These are phyloP conservation scores for Naganishia vishniacii DNA, from an alignment of 768 basidiomycete genomes.

Conservation along the genomic window DNA sequence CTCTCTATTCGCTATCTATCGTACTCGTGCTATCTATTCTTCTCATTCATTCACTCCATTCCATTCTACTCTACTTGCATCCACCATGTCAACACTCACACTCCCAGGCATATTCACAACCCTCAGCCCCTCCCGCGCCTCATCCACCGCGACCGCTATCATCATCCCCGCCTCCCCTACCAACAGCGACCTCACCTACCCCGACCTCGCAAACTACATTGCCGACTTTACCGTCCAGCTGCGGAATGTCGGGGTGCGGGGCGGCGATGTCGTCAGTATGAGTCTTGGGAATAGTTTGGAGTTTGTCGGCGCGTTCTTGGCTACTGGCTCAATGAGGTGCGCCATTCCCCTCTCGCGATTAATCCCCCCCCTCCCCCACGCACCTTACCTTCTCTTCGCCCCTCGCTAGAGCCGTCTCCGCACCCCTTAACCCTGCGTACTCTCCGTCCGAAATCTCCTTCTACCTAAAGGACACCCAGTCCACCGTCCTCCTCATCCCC, in stretches of 20 bases:
- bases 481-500: constrained; percentile 23
- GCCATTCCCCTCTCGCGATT: no score
- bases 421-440: constrained; percentile 29
- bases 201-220: constrained; percentile 12
- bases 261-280: constrained; percentile 23
- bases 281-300: constrained; percentile 23
- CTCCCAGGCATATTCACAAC: constrained; percentile 4
- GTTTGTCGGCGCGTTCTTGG: constrained; percentile 26
- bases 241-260: not conserved
- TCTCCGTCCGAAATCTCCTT: constrained; percentile 25
- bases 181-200: constrained; percentile 18
- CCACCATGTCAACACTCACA: constrained; percentile 5
- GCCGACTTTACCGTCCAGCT: constrained; percentile 1
- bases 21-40: no score
- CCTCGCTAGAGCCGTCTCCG: constrained; percentile 23
- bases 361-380: no score
- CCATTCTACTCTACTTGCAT: not conserved
- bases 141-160: constrained; percentile 10
- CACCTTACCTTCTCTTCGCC: not conserved
- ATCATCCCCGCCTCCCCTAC: constrained; percentile 10
- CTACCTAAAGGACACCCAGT: constrained; percentile 28
- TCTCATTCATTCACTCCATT: not conserved
- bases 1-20: no score
- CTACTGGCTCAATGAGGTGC: constrained; percentile 20
- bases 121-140: constrained; percentile 8